phyloP scores from a whole-genome alignment of 805 yeast genomes.

The Nakazawaea ernobii region DNA sequence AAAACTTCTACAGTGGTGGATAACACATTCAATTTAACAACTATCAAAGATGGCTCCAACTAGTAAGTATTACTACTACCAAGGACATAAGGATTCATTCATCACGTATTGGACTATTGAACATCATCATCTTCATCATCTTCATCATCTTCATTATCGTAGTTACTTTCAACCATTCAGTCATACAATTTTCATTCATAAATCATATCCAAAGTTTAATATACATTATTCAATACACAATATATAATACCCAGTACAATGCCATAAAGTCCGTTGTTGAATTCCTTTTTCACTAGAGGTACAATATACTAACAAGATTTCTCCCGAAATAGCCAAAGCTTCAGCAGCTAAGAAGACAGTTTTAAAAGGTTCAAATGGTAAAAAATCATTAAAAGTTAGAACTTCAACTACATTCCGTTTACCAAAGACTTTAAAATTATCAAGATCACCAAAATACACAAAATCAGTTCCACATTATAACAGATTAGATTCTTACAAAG shows the following conservation, averaged over 20 bases:
- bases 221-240: too few species aligned
- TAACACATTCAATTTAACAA: too few species aligned
- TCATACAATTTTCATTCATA: too few species aligned
- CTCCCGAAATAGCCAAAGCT: constrained; percentile 67
- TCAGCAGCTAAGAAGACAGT: constrained; percentile 98
- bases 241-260: background rate
- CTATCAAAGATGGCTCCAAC: constrained; percentile 15
- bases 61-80: constrained; percentile 13
- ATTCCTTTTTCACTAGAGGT: background rate
- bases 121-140: too few species aligned
- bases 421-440: constrained; percentile 93
- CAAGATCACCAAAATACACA: constrained; percentile 94
- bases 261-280: too few species aligned
- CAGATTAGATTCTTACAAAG: constrained; percentile 94
- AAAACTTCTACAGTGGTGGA: background rate
- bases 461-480: constrained; percentile 96
- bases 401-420: constrained; percentile 91
- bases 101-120: too few species aligned
- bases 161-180: background rate
- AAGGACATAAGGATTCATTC: too few species aligned
- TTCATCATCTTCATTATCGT: background rate
- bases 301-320: constrained; percentile 21
- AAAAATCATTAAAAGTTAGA: constrained; percentile 90
- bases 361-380: constrained; percentile 91
- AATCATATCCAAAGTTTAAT: too few species aligned